Evolutionary conservation across 1,284 basidiomycete genomes (phyloP).

Genomic region (Cutaneotrichosporon spelunceum): DNA sequence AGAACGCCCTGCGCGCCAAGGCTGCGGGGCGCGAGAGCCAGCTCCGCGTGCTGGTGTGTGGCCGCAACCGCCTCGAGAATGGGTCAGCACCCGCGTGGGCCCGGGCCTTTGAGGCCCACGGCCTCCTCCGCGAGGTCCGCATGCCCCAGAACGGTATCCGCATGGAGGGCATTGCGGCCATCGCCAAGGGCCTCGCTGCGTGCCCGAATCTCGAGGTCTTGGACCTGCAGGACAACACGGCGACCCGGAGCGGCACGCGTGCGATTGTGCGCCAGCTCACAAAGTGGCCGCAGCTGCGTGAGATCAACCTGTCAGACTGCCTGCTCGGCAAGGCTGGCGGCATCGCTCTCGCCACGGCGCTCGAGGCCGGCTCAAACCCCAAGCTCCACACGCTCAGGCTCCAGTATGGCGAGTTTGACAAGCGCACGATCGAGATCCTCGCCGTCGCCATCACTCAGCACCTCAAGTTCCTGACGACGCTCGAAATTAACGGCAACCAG

Average conservation of each 20-base stretch:
- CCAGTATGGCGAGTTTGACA: constrained; percentile 86
- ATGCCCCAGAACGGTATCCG: constrained; percentile 98
- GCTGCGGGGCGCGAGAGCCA: constrained; percentile 65
- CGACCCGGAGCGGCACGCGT: constrained; percentile 67
- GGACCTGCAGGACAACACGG: constrained; percentile 96
- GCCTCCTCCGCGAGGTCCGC: constrained; percentile 70
- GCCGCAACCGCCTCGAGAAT: constrained; percentile 90
- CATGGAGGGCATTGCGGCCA: constrained; percentile 82
- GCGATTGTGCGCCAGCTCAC: constrained; percentile 71
- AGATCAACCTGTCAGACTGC: constrained; percentile 89
- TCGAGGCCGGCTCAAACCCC: constrained; percentile 63
- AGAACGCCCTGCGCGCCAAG: constrained; percentile 69
- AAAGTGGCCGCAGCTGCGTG: constrained; percentile 68
- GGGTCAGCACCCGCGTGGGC: constrained; percentile 82
- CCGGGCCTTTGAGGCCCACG: constrained; percentile 80
- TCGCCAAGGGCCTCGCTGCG: constrained; percentile 71
- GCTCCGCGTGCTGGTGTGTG: constrained; percentile 81
- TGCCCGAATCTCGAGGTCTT: constrained; percentile 70
- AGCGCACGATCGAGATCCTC: constrained; percentile 65
- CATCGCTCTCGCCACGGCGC: constrained; percentile 63
- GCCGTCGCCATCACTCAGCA: constrained; percentile 63
- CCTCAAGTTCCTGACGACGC: constrained; percentile 59
- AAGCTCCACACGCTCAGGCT: constrained; percentile 72
- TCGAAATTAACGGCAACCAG: constrained; percentile 88
- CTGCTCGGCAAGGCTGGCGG: constrained; percentile 66